These are phyloP conservation scores for Prillingera fragicola DNA, from an alignment of 1,284 basidiomycete species.

Conservation along the genomic window DNA sequence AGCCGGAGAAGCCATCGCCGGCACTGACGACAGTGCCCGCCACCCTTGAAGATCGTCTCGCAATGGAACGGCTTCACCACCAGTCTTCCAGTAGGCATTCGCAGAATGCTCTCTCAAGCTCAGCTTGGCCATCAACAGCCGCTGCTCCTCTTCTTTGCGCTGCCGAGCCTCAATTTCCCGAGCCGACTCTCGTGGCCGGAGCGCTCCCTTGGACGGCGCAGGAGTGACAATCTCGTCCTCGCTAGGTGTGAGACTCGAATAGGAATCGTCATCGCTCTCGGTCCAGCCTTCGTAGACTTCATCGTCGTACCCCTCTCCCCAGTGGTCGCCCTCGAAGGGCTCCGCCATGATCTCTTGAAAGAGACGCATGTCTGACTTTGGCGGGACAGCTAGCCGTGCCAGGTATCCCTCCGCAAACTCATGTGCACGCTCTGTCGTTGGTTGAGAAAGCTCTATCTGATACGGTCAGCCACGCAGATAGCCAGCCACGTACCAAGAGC, in stretches of 20 bases:
- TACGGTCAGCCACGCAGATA: not conserved
- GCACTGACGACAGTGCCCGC: slow-evolving; percentile 24
- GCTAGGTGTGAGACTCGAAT: slow-evolving; percentile 1
- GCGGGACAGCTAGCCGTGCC: slow-evolving; percentile 11
- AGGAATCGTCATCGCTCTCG: slow-evolving; percentile 22
- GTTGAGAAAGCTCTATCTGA: slow-evolving; percentile 30
- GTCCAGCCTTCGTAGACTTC: slow-evolving; percentile 39
- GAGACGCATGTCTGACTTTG: slow-evolving; percentile 26
- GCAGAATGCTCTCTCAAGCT: slow-evolving; percentile 13
- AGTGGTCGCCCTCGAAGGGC: slow-evolving; percentile 32
- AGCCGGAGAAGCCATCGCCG: slow-evolving; percentile 7
- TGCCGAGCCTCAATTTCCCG: slow-evolving; percentile 13
- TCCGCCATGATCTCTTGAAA: slow-evolving; percentile 39
- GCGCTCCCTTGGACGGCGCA: not conserved
- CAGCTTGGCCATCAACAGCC: slow-evolving; percentile 17
- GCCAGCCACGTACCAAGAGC: slow-evolving; percentile 23
- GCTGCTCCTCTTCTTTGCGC: slow-evolving; percentile 10
- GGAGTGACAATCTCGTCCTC: slow-evolving; percentile 24
- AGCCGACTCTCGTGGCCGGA: not conserved
- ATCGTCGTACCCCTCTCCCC: slow-evolving; percentile 31
- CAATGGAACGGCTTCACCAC: slow-evolving; percentile 9
- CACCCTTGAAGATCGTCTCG: slow-evolving; percentile 26
- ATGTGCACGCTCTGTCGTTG: slow-evolving; percentile 19
- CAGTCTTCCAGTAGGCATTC: slow-evolving; percentile 30
- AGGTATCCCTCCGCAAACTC: slow-evolving; percentile 27